Percentiles rank a stretch among this genome's conserved stretches.
Evolutionary conservation across 2,329 filamentous ascomycete genomes (phyloP).

Genomic region (Thelonectria olida): DNA sequence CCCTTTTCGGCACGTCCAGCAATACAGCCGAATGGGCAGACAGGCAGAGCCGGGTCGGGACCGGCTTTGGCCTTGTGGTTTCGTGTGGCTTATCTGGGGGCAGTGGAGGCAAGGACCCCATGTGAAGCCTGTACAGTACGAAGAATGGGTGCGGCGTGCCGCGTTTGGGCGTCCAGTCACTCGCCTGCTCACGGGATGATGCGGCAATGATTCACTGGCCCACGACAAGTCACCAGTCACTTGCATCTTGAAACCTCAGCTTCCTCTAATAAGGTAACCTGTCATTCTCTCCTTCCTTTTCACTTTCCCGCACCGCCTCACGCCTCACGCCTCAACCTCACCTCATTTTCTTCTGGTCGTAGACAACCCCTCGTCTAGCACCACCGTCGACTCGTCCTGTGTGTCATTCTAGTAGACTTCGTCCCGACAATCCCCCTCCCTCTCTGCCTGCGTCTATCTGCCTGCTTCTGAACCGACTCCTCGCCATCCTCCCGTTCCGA

Average conservation of each 20-base stretch:
- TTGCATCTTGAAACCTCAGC: constrained; percentile 35
- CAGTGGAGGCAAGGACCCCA: not conserved
- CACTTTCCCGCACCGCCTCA: not conserved
- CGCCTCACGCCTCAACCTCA: not conserved
- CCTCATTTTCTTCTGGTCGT: not conserved
- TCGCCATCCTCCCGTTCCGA: constrained; percentile 24
- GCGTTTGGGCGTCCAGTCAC: constrained; percentile 27
- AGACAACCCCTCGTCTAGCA: not conserved
- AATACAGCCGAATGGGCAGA: not conserved
- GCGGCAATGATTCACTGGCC: constrained; percentile 43
- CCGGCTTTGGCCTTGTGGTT: constrained; percentile 4
- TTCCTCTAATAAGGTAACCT: constrained; percentile 23
- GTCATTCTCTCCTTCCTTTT: constrained; percentile 17
- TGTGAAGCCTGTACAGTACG: not conserved
- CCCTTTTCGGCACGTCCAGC: not conserved
- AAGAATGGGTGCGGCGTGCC: not conserved
- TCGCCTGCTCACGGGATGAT: constrained; percentile 43
- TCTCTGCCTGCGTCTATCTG: constrained; percentile 16
- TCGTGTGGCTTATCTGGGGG: constrained; percentile 37
- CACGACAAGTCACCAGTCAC: constrained; percentile 37
- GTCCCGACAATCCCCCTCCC: constrained; percentile 13
- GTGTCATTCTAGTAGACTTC: constrained; percentile 32
- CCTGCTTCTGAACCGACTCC: constrained; percentile 29
- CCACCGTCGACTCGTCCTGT: constrained; percentile 14
- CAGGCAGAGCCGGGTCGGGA: constrained; percentile 11